Conservation (phyloP, 352 stramenopile species). For the Globisporangium takayamanum region DNA sequence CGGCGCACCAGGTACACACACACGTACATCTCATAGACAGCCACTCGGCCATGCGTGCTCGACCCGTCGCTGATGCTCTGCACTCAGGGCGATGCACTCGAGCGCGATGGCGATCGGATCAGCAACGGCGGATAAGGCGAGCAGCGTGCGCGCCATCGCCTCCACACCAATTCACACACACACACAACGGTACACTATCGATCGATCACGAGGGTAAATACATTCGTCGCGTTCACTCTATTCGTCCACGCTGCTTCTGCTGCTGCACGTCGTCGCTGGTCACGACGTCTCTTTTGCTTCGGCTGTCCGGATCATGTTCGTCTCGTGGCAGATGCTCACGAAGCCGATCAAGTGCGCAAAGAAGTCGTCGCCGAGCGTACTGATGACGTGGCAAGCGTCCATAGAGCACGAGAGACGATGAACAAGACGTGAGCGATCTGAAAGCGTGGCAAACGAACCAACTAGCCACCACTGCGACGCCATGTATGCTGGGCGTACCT, state of each 20-base stretch:
- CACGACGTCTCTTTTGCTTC: conserved; percentile 14
- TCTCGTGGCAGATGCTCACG: conserved; percentile 66
- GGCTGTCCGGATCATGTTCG: conserved; percentile 33
- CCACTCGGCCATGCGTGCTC: too few species aligned
- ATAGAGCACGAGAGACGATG: not conserved
- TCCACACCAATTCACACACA: not conserved
- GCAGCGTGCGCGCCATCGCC: not conserved
- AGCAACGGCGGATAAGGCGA: too few species aligned
- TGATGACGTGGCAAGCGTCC: conserved; percentile 5
- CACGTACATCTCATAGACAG: not conserved
- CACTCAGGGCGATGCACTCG: too few species aligned
- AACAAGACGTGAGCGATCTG: not conserved
- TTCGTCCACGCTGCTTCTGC: not conserved
- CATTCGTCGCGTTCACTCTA: conserved; percentile 1
- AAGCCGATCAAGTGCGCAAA: conserved; percentile 79
- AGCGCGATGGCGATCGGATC: too few species aligned
- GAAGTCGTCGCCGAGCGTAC: conserved; percentile 66
- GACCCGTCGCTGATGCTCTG: too few species aligned
- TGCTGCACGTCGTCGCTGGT: not conserved
- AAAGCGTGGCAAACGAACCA: not conserved
- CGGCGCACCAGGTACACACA: not conserved
- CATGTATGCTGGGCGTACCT: conserved; percentile 31
- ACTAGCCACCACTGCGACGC: conserved; percentile 4
- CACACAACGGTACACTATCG: not conserved
- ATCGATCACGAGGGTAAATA: conserved; percentile 6